Evolutionary conservation across 495 filamentous ascomycete species (phyloP).

Genomic region (Neurospora pannonica): DNA sequence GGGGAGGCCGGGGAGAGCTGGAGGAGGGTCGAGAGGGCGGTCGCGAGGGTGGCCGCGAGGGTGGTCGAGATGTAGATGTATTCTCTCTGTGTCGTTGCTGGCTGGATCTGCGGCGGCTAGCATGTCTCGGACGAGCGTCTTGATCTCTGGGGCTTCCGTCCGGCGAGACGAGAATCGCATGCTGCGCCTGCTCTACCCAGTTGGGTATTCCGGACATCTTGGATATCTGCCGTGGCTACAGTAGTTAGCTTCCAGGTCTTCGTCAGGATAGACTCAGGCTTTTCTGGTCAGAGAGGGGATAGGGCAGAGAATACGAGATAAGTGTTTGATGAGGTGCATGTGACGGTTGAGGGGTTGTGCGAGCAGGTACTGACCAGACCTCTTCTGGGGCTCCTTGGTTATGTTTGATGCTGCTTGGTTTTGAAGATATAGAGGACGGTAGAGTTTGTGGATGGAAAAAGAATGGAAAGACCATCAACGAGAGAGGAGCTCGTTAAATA

Average conservation of each 20-base stretch:
- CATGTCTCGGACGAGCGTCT: not conserved
- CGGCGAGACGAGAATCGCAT: not conserved
- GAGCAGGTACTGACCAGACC: not conserved
- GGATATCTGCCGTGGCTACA: not conserved
- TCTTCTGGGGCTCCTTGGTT: not conserved
- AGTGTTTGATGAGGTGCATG: not conserved
- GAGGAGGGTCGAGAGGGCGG: not conserved
- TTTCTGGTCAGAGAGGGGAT: not conserved
- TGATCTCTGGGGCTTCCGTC: not conserved
- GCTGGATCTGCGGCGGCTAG: not conserved
- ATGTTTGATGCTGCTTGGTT: not conserved
- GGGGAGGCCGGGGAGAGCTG: not conserved
- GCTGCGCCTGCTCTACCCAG: not conserved
- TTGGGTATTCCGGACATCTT: not conserved
- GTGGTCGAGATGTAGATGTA: conserved; percentile 28
- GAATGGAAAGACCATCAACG: not conserved
- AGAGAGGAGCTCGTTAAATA: not conserved
- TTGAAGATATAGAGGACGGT: not conserved
- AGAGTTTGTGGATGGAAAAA: not conserved
- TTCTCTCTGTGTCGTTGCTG: not conserved
- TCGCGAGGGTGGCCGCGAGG: conserved; percentile 9
- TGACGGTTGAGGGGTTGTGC: not conserved
- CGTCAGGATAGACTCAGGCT: not conserved
- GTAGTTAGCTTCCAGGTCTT: not conserved
- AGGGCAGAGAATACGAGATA: not conserved